phyloP scores from a whole-genome alignment of 2,329 filamentous ascomycete genomes.

The Diaporthe sp. region DNA sequence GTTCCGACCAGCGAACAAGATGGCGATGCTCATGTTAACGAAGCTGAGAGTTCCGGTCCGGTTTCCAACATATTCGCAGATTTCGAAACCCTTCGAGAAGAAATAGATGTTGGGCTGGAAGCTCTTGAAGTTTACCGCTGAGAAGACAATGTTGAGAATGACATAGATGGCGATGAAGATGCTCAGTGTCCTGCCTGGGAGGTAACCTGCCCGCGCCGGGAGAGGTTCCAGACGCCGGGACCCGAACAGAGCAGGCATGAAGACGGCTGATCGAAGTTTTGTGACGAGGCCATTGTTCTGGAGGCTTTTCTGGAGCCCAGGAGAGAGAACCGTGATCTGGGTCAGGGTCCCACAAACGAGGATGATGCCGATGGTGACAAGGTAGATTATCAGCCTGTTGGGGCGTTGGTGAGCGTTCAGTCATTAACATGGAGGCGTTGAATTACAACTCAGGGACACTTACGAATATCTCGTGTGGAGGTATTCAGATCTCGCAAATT shows the following conservation, averaged over 20 bases:
- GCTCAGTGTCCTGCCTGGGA: neutral
- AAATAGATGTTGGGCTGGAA: conserved; percentile 41
- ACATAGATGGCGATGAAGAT: conserved; percentile 55
- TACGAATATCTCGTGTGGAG: conserved; percentile 21
- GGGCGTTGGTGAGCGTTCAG: neutral
- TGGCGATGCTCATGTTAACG: conserved; percentile 72
- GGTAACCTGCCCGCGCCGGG: conserved; percentile 4
- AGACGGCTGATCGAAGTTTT: neutral
- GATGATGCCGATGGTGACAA: conserved; percentile 4
- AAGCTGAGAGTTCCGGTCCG: conserved; percentile 73
- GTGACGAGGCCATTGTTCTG: neutral
- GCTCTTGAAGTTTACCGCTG: conserved; percentile 43
- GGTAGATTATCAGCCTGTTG: neutral
- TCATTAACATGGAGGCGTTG: neutral
- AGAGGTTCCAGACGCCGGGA: conserved; percentile 3
- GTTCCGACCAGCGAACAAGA: conserved; percentile 75
- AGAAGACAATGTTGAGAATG: conserved; percentile 49
- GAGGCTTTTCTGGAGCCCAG: neutral
- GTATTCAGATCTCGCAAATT: conserved; percentile 14
- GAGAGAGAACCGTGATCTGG: conserved; percentile 4
- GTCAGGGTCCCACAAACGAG: conserved; percentile 1
- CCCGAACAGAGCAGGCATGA: neutral
- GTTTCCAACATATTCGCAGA: conserved; percentile 63
- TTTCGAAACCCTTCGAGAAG: neutral
- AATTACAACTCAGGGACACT: neutral